Conservation (phyloP, 441 rosid species). For the Eutrema salsugineum region DNA sequence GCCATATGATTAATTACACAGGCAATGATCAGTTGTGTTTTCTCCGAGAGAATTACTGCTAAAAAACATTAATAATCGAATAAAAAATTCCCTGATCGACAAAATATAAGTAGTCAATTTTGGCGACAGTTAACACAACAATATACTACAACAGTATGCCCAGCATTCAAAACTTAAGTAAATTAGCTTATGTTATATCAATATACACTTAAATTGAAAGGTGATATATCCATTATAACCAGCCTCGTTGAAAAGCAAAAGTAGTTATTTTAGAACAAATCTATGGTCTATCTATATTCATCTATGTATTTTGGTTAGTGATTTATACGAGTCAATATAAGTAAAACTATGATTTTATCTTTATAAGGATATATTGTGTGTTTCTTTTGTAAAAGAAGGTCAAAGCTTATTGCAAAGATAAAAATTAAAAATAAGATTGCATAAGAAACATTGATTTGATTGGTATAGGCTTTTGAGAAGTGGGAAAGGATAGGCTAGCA, state of each 20-base stretch:
- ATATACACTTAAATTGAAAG: background rate
- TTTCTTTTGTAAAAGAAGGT: background rate
- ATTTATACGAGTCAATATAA: slow-evolving; percentile 13
- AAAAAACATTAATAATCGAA: background rate
- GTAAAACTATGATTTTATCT: slow-evolving; percentile 3
- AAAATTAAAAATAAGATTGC: background rate
- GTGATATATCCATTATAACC: background rate
- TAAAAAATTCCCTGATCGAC: background rate
- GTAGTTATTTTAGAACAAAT: background rate
- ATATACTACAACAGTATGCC: too few relatives aligned
- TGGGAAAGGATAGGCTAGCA: slow-evolving; percentile 19
- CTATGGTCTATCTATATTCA: background rate
- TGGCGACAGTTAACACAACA: too few relatives aligned
- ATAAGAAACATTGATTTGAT: slow-evolving; percentile 16
- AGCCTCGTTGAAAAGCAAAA: background rate
- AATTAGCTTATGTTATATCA: too few relatives aligned
- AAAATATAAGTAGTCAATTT: too few relatives aligned
- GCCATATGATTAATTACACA: slow-evolving; percentile 35
- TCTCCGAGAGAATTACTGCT: slow-evolving; percentile 13
- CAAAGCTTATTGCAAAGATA: background rate
- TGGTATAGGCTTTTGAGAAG: slow-evolving; percentile 28
- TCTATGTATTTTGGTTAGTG: background rate
- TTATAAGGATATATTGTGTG: background rate
- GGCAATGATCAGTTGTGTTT: slow-evolving; percentile 27
- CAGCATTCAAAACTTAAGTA: too few relatives aligned